Evolutionary conservation across 176 grass and related monocot genomes (phyloP).

Genomic region (Triticum turgidum): DNA sequence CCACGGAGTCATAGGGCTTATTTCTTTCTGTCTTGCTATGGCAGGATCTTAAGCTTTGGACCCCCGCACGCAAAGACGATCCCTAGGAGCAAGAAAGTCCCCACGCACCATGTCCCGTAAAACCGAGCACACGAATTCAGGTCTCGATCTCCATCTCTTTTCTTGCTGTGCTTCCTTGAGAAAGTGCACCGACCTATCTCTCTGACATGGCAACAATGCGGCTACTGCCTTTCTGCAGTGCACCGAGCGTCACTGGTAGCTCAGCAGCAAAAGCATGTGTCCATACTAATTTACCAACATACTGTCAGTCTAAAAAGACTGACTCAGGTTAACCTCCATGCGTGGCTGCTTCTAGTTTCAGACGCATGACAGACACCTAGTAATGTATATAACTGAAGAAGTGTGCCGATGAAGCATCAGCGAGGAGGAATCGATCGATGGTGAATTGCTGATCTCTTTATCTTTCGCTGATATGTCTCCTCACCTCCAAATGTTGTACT

Average conservation of each 20-base stretch:
- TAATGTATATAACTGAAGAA: too few relatives aligned
- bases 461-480: not conserved
- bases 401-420: not conserved
- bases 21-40: not conserved
- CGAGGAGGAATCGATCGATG: not conserved
- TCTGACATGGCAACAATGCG: not conserved
- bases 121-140: conserved; percentile 1
- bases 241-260: not conserved
- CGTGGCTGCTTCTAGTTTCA: not conserved
- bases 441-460: not conserved
- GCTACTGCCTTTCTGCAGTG: conserved; percentile 10
- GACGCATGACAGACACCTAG: not conserved
- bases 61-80: conserved; percentile 70
- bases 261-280: not conserved
- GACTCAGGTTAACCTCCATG: not conserved
- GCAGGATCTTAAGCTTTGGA: conserved; percentile 60
- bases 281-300: not conserved
- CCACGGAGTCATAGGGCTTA: too few relatives aligned
- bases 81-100: not conserved
- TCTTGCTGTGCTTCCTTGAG: conserved; percentile 16
- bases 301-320: not conserved
- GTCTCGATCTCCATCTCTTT: not conserved
- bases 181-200: conserved; percentile 14
- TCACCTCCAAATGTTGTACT: not conserved
- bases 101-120: conserved; percentile 37